Base-by-base conservation (phyloP, 768 basidiomycete species). In the Cyclocybe cylindracea region DNA sequence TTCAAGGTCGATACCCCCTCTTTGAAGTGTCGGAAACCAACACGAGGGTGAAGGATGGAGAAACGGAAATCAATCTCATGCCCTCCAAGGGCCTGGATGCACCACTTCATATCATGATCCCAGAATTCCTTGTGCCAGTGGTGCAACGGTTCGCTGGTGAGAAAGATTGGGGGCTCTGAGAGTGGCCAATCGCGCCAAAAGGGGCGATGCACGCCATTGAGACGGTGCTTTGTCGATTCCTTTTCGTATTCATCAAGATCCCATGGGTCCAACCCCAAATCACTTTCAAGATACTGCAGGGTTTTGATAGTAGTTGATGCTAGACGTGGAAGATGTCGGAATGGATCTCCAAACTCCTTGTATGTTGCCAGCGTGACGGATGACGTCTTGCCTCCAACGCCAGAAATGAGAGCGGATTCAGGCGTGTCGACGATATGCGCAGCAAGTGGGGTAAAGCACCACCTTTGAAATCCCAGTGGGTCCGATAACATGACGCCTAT, bases 91-190 rank as follows among this genome's bases (percentile, higher is more conserved):
- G 62, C 63, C 18, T 57, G 46, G 7, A 69, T 66, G 46, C 70
- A 68, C 77, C 77, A 78, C 39, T 68, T 65, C 1, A 59, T 54
- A 48, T 72, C 66, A 47, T 77, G 75, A 48, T 78, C 70, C 55
- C 62, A 75, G 37, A 67, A 76, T 14, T 47, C 34, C 47, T 65
- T 70, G 59, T 71, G 66, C 62, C 66, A 71, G 41, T 71, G 66
- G 48, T 77, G 75, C 1, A 78, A 61, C 7, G 70, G 61, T 46
- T 76, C 74, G 3, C 62, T 65, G 0, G 68, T 67, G 9, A 76
- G 50, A 48, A 74, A 73, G 5, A 34, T 44, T 9, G 62, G 62
- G 16, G 70, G 70, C 46, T 73, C 61, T 2, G 69, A 60, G 2
- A 71, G 55, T 2, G 56, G 39, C 67, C 68, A 77, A 48, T 76